Evolutionary conservation across 371 early-diverging fungal genomes (phyloP).

Genomic region (Mortierella sp.): DNA sequence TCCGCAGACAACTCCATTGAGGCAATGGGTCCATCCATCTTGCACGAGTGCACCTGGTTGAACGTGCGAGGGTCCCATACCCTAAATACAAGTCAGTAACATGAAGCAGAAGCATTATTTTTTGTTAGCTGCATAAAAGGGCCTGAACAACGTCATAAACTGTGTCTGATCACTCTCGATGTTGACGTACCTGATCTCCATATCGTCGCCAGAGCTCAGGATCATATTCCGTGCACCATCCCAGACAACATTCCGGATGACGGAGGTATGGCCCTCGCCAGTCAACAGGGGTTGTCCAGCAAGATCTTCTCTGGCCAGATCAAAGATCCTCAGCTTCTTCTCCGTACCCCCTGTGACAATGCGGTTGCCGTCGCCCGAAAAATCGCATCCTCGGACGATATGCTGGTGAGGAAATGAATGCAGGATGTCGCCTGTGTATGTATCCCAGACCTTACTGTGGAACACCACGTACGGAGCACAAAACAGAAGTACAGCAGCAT

Average conservation of each 20-base stretch:
- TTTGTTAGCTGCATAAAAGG: too few relatives aligned
- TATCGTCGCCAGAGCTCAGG: slow-evolving; percentile 73
- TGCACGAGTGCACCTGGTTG: slow-evolving; percentile 66
- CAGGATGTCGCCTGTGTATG: slow-evolving; percentile 75
- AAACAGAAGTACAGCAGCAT: neutral
- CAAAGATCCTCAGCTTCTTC: slow-evolving; percentile 82
- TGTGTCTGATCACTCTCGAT: too few relatives aligned
- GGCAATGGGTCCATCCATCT: slow-evolving; percentile 71
- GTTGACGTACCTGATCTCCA: slow-evolving; percentile 60
- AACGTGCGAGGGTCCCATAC: slow-evolving; percentile 82
- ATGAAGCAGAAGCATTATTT: too few relatives aligned
- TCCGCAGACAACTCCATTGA: slow-evolving; percentile 78
- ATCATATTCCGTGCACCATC: slow-evolving; percentile 69
- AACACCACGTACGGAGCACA: neutral
- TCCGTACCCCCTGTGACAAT: slow-evolving; percentile 87
- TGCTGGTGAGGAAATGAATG: slow-evolving; percentile 79
- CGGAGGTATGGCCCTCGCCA: slow-evolving; percentile 68
- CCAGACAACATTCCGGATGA: slow-evolving; percentile 80
- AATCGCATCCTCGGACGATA: slow-evolving; percentile 86
- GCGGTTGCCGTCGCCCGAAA: slow-evolving; percentile 73
- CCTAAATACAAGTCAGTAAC: too few relatives aligned
- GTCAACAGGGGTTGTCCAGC: slow-evolving; percentile 58
- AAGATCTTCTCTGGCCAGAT: slow-evolving; percentile 73
- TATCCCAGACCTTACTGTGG: slow-evolving; percentile 84
- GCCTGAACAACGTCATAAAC: too few relatives aligned